A percentile compares a stretch with the other conserved stretches of the same genome.
Conservation (phyloP, 805 yeast genomes). For the Starmerella khaoyaiensis region DNA sequence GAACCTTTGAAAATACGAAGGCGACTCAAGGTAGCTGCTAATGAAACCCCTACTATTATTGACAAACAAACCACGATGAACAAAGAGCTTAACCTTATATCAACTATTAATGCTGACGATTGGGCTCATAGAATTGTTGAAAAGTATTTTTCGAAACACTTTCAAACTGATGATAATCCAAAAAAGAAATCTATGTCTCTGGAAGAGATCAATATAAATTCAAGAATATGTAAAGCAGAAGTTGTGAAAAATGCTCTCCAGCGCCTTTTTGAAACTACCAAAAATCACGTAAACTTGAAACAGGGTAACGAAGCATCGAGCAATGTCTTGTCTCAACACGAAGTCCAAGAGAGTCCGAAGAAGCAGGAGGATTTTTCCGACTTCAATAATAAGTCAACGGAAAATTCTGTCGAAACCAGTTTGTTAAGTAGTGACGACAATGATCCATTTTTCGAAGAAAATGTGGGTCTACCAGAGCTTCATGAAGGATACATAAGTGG, state of each 20-base stretch:
- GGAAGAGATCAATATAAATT: conserved; percentile 28
- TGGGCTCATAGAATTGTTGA: conserved; percentile 14
- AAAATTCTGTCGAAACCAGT: conserved; percentile 1
- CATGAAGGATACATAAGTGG: conserved; percentile 69
- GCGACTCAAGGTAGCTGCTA: conserved; percentile 16
- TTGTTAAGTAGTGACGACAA: conserved; percentile 17
- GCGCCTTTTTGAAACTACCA: conserved; percentile 5
- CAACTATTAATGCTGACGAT: conserved; percentile 10
- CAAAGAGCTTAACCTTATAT: conserved; percentile 11
- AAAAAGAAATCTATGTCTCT: conserved; percentile 17
- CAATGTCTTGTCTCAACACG: neutral
- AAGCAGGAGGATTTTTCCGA: conserved; percentile 6
- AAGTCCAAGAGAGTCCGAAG: neutral
- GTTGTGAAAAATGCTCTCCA: conserved; percentile 13
- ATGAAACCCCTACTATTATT: neutral
- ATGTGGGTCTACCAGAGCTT: conserved; percentile 27
- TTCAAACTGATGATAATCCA: conserved; percentile 4
- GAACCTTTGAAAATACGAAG: conserved; percentile 28
- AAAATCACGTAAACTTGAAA: conserved; percentile 6
- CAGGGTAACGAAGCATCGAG: neutral
- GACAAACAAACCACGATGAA: conserved; percentile 11
- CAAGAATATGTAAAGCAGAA: conserved; percentile 29
- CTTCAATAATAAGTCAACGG: conserved; percentile 4
- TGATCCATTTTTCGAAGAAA: conserved; percentile 27
- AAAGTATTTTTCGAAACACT: conserved; percentile 9